phyloP scores from a whole-genome alignment of 2,329 filamentous ascomycete species.

The Cladosporium colombiae region DNA sequence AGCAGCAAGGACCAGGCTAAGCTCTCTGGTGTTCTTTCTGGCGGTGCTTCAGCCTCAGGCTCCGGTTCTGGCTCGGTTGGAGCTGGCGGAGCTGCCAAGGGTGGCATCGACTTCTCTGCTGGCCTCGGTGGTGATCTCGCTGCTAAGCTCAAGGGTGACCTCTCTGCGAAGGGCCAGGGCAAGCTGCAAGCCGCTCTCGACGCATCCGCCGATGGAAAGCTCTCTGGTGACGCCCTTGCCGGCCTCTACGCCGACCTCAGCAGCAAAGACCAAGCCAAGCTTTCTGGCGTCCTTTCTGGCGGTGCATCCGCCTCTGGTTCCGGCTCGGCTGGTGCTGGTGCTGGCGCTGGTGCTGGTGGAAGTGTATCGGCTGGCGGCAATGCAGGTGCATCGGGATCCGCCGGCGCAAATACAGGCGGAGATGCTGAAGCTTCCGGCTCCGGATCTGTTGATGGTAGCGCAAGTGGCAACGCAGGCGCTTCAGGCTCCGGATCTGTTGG shows the following conservation, averaged over 20 bases:
- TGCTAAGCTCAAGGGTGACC: background rate
- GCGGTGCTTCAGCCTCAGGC: background rate
- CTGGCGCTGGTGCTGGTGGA: background rate
- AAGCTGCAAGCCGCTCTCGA: background rate
- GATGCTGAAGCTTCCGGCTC: background rate
- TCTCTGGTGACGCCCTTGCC: background rate
- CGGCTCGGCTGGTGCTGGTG: background rate
- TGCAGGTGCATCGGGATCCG: background rate
- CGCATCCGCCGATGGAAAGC: background rate
- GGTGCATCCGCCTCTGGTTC: background rate
- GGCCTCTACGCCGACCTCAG: background rate
- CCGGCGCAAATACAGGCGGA: background rate
- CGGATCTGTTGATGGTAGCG: background rate
- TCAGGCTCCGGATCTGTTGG: background rate
- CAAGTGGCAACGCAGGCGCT: background rate
- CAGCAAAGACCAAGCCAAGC: background rate
- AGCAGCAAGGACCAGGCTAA: background rate
- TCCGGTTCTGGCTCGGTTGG: background rate
- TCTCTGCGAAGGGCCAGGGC: constrained; percentile 8
- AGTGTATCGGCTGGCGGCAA: background rate
- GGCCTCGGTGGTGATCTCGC: background rate
- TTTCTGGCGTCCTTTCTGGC: background rate
- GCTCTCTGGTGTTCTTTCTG: background rate
- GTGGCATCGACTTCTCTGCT: constrained; percentile 3
- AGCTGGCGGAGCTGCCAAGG: background rate